Percentiles rank a stretch among this genome's conserved stretches.
Conservation (phyloP, 495 filamentous ascomycete species). For the Cercophora sp. region DNA sequence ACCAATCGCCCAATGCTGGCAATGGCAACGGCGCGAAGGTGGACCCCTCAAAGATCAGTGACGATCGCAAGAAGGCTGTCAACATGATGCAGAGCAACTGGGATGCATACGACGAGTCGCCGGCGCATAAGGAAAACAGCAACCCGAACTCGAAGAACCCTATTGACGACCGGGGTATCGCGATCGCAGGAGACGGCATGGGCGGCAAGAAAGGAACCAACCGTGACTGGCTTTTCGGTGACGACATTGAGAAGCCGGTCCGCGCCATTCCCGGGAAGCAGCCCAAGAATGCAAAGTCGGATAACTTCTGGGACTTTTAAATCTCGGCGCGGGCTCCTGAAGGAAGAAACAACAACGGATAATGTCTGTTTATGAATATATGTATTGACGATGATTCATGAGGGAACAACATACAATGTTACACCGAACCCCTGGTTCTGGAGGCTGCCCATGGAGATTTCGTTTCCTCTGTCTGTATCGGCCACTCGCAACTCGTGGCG, state of each 20-base stretch:
- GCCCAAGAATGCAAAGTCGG: slow-evolving; percentile 28
- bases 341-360: neutral
- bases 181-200: slow-evolving; percentile 68
- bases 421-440: too few relatives aligned
- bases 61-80: slow-evolving; percentile 55
- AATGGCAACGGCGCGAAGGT: slow-evolving; percentile 7
- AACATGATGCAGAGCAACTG: slow-evolving; percentile 68
- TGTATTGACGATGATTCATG: neutral
- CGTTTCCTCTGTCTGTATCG: too few relatives aligned
- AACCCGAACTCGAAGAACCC: slow-evolving; percentile 30
- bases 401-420: neutral
- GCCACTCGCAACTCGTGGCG: too few relatives aligned
- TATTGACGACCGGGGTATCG: slow-evolving; percentile 45
- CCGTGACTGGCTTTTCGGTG: slow-evolving; percentile 60
- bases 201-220: slow-evolving; percentile 60
- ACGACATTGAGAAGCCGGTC: slow-evolving; percentile 43
- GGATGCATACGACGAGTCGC: slow-evolving; percentile 59
- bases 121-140: slow-evolving; percentile 48
- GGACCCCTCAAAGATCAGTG: slow-evolving; percentile 31
- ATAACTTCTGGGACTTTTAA: slow-evolving; percentile 56
- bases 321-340: too few relatives aligned
- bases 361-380: neutral
- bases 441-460: too few relatives aligned
- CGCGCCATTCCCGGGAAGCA: slow-evolving; percentile 33
- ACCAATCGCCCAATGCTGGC: slow-evolving; percentile 48